phyloP scores from a whole-genome alignment of 306 rosid species.

The Pyrus bretschneideri region DNA sequence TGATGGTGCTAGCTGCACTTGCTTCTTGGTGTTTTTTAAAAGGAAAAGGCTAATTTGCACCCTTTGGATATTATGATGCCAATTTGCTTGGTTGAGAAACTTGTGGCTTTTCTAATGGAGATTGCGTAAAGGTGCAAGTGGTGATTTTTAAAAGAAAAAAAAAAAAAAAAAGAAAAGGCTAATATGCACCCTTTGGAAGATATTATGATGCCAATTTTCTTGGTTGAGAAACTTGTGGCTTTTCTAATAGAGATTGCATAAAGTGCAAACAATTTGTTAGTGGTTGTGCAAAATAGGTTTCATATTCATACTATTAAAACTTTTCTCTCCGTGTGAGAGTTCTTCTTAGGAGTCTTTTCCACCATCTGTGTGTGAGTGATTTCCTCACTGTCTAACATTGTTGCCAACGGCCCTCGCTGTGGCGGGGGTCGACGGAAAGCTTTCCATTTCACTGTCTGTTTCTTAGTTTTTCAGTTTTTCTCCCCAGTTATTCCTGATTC shows the following conservation, averaged over 20 bases:
- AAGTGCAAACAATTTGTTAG: slow-evolving; percentile 18
- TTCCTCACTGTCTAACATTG: no score
- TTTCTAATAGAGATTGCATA: slow-evolving; percentile 18
- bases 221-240: slow-evolving; percentile 29
- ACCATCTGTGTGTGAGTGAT: no score
- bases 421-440: no score
- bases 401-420: no score
- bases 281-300: slow-evolving; percentile 11
- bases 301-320: neutral
- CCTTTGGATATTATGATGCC: slow-evolving; percentile 11
- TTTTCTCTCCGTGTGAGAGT: no score
- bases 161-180: neutral
- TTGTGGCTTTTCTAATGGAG: slow-evolving; percentile 4
- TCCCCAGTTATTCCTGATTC: no score
- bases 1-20: slow-evolving; percentile 1
- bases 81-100: slow-evolving; percentile 36
- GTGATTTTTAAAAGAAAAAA: neutral
- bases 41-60: neutral
- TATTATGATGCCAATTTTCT: slow-evolving; percentile 19
- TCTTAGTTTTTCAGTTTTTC: no score
- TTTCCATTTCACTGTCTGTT: no score
- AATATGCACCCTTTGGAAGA: neutral
- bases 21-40: neutral
- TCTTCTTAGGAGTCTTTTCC: no score
- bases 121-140: neutral